A percentile compares a stretch with the other conserved stretches of the same genome.
Conservation (phyloP, 2,329 filamentous ascomycete species). For the Madurella mycetomatis region DNA sequence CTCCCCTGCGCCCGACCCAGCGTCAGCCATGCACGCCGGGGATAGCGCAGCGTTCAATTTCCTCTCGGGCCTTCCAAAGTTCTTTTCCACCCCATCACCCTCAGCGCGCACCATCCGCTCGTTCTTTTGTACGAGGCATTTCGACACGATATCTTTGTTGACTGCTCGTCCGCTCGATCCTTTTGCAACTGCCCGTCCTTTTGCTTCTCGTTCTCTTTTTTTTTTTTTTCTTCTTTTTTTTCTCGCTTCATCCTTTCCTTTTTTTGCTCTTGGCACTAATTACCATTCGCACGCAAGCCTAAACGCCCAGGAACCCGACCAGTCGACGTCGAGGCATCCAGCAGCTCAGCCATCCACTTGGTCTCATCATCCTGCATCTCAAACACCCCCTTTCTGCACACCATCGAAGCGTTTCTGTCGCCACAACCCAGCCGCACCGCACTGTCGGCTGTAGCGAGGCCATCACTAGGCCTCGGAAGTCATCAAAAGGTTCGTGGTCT, state of each 20-base stretch:
- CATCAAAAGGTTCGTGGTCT: conserved; percentile 15
- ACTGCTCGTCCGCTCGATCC: neutral
- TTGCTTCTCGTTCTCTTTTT: neutral
- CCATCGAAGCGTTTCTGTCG: conserved; percentile 11
- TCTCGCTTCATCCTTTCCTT: neutral
- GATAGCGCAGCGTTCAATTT: neutral
- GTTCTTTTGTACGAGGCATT: neutral
- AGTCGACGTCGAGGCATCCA: conserved; percentile 8
- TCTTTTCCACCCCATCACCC: neutral
- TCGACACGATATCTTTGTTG: neutral
- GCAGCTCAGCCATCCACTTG: conserved; percentile 23
- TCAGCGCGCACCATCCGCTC: neutral
- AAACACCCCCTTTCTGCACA: conserved; percentile 21
- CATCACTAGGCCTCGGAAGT: conserved; percentile 3
- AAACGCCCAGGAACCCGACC: conserved; percentile 16
- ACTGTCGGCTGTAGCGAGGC: conserved; percentile 9
- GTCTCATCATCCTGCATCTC: conserved; percentile 20
- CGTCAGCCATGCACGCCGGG: too few species aligned
- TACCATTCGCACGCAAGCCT: neutral
- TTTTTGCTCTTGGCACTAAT: neutral
- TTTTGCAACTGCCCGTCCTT: neutral
- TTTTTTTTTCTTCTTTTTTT: neutral
- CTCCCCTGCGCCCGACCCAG: too few species aligned
- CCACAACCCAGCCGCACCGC: conserved; percentile 9
- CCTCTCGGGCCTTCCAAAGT: neutral